These are phyloP conservation scores for Termitomyces heimii DNA, from an alignment of 768 basidiomycete genomes.

Conservation along the genomic window DNA sequence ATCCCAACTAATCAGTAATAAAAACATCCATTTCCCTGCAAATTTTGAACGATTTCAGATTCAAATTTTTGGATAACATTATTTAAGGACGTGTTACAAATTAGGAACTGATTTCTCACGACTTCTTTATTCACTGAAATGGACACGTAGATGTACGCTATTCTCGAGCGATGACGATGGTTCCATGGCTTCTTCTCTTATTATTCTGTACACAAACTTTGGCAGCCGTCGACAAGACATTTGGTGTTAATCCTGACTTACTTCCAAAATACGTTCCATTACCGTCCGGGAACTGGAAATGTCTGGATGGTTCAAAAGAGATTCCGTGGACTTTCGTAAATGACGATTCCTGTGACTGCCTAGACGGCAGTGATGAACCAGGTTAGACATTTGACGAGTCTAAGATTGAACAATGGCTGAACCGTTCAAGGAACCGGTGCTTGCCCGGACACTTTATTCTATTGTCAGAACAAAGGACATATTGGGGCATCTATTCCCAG, in stretches of 20 bases:
- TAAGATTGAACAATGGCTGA: constrained; percentile 2
- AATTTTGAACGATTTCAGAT: too few relatives aligned
- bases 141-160: constrained; percentile 31
- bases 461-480: constrained; percentile 86
- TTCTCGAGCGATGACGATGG: constrained; percentile 27
- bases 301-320: constrained; percentile 73
- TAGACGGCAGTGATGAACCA: constrained; percentile 94
- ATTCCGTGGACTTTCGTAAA: constrained; percentile 83
- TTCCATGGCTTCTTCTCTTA: constrained; percentile 43
- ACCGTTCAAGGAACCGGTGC: constrained; percentile 68
- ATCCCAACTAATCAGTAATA: too few relatives aligned
- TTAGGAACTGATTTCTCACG: constrained; percentile 5
- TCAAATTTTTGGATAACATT: too few relatives aligned
- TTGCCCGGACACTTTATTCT: constrained; percentile 70
- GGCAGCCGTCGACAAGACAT: constrained; percentile 39
- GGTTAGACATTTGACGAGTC: constrained; percentile 38
- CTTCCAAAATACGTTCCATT: constrained; percentile 51
- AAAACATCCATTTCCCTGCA: too few relatives aligned
- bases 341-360: constrained; percentile 93
- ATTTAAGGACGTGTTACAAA: not conserved
- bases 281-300: constrained; percentile 60
- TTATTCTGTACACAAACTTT: constrained; percentile 30
- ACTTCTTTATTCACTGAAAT: not conserved
- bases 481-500: constrained; percentile 73
- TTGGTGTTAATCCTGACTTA: constrained; percentile 53